Evolutionary conservation across 129 eudicot species (phyloP), one percentile per base, ranked within the genome.

Genomic region (Ambrosia artemisiifolia): DNA sequence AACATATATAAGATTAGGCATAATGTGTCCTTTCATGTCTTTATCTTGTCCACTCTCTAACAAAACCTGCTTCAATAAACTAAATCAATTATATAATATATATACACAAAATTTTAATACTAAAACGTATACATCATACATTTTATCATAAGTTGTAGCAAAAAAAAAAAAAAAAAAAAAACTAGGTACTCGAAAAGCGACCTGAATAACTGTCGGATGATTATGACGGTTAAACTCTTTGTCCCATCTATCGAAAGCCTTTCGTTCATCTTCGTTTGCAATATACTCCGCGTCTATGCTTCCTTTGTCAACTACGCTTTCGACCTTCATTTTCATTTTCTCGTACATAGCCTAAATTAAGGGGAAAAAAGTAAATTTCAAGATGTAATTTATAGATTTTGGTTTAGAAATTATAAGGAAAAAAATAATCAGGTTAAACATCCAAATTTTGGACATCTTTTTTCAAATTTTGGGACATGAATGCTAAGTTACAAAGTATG

Each of bases 1-100:
- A 3, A 89, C 88, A 36, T 92, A 92, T 7, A 89, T 71, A 36
- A 92, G 89, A 68, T 89, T 92, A 20, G 98, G 98, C 91, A 89
- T 81, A 16, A 44, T 47, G 47, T 56, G 59, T 0, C 89, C 91
- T 1, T 67, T 38, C 6, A 55, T 51, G 77, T 92, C 96, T 62
- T 19, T 73, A 32, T 85, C 87, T 24, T 87, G 80, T 3, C 65
- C 50, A 40, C 51, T 78, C 40, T 80, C 85, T 44, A 85, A 72
- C 67, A 88, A 73, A 20, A 91, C 91, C 97, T 91, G 80, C 35
- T 60, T 48, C 19, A 47, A 11, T 9, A 34, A 44, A 4, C 4
- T 50, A 3, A 9, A 14, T 44, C 6, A 61, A 18, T 3, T 51
- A 69, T 4, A 0, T 5, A 38, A 38, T 33, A 33, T 2, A 2